Percentiles rank a stretch among this genome's conserved stretches.
These are phyloP conservation scores for Penicillium angulare DNA, from an alignment of 495 filamentous ascomycete genomes.

Conservation along the genomic window DNA sequence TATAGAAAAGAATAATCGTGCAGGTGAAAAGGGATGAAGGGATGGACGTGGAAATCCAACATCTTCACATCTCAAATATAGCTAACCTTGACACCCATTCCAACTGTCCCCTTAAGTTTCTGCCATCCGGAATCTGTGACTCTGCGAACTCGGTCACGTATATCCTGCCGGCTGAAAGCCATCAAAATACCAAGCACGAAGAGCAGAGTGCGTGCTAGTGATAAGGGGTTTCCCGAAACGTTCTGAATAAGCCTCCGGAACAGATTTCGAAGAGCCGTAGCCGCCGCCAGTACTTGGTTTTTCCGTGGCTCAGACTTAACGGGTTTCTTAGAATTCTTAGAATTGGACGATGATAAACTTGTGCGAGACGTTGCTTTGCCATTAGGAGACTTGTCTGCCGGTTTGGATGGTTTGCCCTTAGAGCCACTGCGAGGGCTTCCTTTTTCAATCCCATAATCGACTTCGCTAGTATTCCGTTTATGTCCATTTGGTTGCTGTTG, in stretches of 20 bases:
- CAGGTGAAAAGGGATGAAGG: too few relatives aligned
- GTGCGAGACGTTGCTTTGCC: constrained; percentile 32
- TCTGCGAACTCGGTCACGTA: constrained; percentile 71
- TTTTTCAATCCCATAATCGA: constrained; percentile 56
- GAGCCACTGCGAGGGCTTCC: constrained; percentile 33
- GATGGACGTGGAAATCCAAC: neutral
- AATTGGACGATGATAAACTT: constrained; percentile 29
- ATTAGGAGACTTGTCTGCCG: constrained; percentile 28
- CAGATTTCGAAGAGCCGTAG: constrained; percentile 56
- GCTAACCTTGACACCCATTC: constrained; percentile 97
- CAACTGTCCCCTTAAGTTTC: constrained; percentile 80
- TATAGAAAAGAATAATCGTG: constrained; percentile 19
- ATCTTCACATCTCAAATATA: constrained; percentile 77
- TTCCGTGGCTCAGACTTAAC: constrained; percentile 37
- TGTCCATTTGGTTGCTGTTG: constrained; percentile 47
- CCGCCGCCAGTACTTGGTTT: constrained; percentile 30
- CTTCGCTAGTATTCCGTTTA: constrained; percentile 50
- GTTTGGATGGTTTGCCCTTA: constrained; percentile 31
- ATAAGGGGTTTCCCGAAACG: constrained; percentile 69
- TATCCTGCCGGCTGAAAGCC: constrained; percentile 68
- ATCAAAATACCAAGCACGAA: constrained; percentile 81
- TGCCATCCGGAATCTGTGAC: constrained; percentile 71
- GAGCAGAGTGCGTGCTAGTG: constrained; percentile 70
- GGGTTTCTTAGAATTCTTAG: constrained; percentile 41
- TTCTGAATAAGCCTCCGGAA: constrained; percentile 60